Evolutionary conservation across 2,329 filamentous ascomycete genomes (phyloP).

Genomic region (Macroventuria anomochaeta): DNA sequence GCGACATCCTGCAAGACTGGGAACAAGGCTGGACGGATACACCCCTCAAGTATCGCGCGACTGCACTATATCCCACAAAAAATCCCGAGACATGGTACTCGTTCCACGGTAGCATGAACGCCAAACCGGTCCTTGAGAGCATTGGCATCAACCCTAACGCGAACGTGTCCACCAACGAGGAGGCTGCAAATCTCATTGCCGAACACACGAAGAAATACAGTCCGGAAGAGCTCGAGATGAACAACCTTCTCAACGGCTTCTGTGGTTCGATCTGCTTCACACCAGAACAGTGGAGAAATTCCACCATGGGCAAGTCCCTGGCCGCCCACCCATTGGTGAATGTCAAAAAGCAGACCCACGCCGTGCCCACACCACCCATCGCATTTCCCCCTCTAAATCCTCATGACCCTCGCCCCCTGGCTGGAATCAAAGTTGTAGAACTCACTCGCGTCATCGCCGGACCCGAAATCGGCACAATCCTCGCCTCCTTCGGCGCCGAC

Average conservation of each 20-base stretch:
- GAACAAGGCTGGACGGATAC: slow-evolving; percentile 49
- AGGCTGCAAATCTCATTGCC: slow-evolving; percentile 31
- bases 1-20: slow-evolving; percentile 46
- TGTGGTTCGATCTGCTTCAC: slow-evolving; percentile 54
- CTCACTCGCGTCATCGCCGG: slow-evolving; percentile 52
- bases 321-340: slow-evolving; percentile 55
- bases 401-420: slow-evolving; percentile 45
- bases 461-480: slow-evolving; percentile 46
- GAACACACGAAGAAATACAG: slow-evolving; percentile 44
- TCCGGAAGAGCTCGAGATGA: slow-evolving; percentile 27
- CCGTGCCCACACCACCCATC: slow-evolving; percentile 23
- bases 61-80: slow-evolving; percentile 54
- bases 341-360: slow-evolving; percentile 41
- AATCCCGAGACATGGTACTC: slow-evolving; percentile 56
- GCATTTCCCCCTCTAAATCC: slow-evolving; percentile 42
- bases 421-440: slow-evolving; percentile 48
- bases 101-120: slow-evolving; percentile 59
- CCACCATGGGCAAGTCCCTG: slow-evolving; percentile 53
- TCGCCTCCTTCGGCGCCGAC: slow-evolving; percentile 52
- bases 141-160: slow-evolving; percentile 53
- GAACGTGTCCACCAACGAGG: slow-evolving; percentile 21
- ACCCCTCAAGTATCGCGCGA: slow-evolving; percentile 48
- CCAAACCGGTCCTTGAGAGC: slow-evolving; percentile 52
- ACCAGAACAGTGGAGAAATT: slow-evolving; percentile 54
- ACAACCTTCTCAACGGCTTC: slow-evolving; percentile 25